These are phyloP conservation scores for Gossypium sturtianum DNA, from an alignment of 345 rosid species.

Conservation along the genomic window DNA sequence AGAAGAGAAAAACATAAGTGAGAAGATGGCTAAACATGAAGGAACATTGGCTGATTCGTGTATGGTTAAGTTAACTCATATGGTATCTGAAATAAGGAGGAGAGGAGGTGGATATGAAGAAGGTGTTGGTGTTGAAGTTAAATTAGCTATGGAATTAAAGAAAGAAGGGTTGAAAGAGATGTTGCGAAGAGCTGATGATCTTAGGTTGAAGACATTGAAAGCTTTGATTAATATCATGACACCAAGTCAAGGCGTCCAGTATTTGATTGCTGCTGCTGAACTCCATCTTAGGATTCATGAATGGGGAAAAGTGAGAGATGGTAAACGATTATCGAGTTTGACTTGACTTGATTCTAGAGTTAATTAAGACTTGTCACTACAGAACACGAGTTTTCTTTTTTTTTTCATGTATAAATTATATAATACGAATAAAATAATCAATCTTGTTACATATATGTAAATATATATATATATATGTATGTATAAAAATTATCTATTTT, in stretches of 20 bases:
- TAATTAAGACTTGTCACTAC: too few species aligned
- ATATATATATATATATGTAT: too few species aligned
- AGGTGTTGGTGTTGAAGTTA: not conserved
- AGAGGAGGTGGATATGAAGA: not conserved
- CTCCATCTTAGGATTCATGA: slow-evolving; percentile 40
- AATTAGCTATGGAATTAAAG: slow-evolving; percentile 20
- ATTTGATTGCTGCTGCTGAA: slow-evolving; percentile 45
- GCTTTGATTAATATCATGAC: slow-evolving; percentile 19
- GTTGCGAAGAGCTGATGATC: slow-evolving; percentile 33
- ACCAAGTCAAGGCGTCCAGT: slow-evolving; percentile 38
- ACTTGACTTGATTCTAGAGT: too few species aligned
- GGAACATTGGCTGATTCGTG: slow-evolving; percentile 37
- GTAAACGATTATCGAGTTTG: too few species aligned
- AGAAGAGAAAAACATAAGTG: slow-evolving; percentile 34
- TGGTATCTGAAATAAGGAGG: slow-evolving; percentile 19
- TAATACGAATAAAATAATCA: too few species aligned
- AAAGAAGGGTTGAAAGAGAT: slow-evolving; percentile 21
- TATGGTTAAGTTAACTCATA: slow-evolving; percentile 41
- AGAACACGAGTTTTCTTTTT: too few species aligned
- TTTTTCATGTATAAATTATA: too few species aligned
- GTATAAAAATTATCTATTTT: too few species aligned
- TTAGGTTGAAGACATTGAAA: slow-evolving; percentile 34
- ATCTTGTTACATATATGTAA: too few species aligned
- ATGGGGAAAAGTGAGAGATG: slow-evolving; percentile 22
- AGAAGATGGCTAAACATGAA: slow-evolving; percentile 37